These are phyloP conservation scores for Trametes cinnabarina DNA, from an alignment of 768 basidiomycete genomes.

Conservation along the genomic window DNA sequence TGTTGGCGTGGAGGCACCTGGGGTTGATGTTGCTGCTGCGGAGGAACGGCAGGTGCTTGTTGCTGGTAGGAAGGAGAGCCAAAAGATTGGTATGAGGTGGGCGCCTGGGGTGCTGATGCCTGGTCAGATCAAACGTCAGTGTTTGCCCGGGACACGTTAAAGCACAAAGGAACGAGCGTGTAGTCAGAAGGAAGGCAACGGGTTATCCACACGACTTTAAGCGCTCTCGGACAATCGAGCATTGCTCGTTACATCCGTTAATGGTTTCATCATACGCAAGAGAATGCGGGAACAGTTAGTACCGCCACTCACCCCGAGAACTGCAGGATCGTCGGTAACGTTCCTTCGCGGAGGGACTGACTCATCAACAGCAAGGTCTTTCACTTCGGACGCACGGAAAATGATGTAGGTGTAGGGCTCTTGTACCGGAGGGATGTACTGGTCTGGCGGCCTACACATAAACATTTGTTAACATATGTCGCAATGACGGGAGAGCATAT, in stretches of 20 bases:
- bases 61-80: conserved; percentile 25
- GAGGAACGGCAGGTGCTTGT: conserved; percentile 15
- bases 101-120: conserved; percentile 49
- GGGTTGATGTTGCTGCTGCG: conserved; percentile 19
- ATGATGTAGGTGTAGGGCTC: conserved; percentile 89
- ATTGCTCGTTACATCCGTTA: conserved; percentile 45
- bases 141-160: conserved; percentile 5
- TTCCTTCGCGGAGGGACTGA: conserved; percentile 49
- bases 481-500: not conserved
- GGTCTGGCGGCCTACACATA: conserved; percentile 54
- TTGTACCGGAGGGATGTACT: conserved; percentile 81
- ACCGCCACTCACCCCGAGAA: conserved; percentile 66
- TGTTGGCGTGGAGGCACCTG: conserved; percentile 24
- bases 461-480: conserved; percentile 26
- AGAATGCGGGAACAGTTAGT: conserved; percentile 9
- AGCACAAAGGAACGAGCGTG: conserved; percentile 4
- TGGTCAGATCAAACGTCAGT: conserved; percentile 23
- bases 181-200: conserved; percentile 63
- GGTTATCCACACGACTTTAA: conserved; percentile 50
- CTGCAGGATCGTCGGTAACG: conserved; percentile 82
- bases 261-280: conserved; percentile 40
- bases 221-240: conserved; percentile 44
- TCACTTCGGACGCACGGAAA: conserved; percentile 87
- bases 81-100: conserved; percentile 23
- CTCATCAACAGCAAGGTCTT: conserved; percentile 84